phyloP scores from a whole-genome alignment of 2,329 filamentous ascomycete genomes.

The Blastomyces parvus region DNA sequence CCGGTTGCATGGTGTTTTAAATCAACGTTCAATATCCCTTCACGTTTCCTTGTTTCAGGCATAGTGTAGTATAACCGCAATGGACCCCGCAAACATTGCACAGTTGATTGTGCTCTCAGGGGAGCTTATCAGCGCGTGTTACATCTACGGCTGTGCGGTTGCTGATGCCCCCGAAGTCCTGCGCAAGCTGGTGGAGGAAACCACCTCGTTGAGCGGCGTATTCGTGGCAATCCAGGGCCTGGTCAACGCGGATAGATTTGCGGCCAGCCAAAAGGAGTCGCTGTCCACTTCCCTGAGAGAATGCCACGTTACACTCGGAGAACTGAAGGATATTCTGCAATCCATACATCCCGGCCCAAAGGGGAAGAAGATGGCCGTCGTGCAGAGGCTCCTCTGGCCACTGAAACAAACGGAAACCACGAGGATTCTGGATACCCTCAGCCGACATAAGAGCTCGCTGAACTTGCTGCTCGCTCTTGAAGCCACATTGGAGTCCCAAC shows the following conservation, averaged over 20 bases:
- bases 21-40: not conserved
- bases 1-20: not conserved
- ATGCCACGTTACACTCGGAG: constrained; percentile 2
- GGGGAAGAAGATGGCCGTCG: not conserved
- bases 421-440: not conserved
- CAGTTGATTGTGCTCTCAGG: constrained; percentile 6
- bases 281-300: not conserved
- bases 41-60: not conserved
- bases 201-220: constrained; percentile 7
- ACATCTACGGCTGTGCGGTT: constrained; percentile 5
- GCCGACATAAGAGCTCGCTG: constrained; percentile 4
- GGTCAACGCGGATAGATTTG: constrained; percentile 6
- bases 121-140: constrained; percentile 3
- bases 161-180: constrained; percentile 2
- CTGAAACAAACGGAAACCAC: constrained; percentile 2
- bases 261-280: constrained; percentile 1
- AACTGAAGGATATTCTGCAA: constrained; percentile 1
- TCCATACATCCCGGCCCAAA: not conserved
- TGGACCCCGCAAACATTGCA: not conserved
- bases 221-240: constrained; percentile 9
- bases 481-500: constrained; percentile 1
- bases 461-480: constrained; percentile 5
- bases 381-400: constrained; percentile 6
- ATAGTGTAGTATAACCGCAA: not conserved
- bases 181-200: constrained; percentile 8